Evolutionary conservation across 208 protist genomes (phyloP).

Genomic region (Spironucleus salmonicida): DNA sequence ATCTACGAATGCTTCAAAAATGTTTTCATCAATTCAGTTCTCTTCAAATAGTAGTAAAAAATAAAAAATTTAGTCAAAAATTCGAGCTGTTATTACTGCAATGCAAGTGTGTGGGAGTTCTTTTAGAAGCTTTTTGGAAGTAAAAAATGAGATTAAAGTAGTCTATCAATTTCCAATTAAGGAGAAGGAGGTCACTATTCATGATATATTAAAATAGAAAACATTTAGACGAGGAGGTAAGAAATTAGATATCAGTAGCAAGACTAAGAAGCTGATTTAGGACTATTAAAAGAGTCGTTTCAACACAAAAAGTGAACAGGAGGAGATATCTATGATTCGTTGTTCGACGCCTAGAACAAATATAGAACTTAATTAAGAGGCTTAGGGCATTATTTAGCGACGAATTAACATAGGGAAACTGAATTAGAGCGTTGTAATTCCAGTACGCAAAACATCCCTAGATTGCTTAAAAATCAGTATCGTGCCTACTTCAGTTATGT

Average conservation of each 20-base stretch:
- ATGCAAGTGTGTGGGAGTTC: background rate
- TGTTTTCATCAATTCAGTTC: background rate
- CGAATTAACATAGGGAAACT: background rate
- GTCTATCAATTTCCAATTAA: constrained; percentile 3
- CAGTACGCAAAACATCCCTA: background rate
- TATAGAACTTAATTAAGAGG: background rate
- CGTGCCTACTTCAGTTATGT: background rate
- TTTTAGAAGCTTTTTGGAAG: background rate
- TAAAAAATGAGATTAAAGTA: background rate
- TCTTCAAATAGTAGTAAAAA: no score
- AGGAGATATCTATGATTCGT: background rate
- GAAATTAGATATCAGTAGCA: background rate
- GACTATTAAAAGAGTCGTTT: constrained; percentile 6
- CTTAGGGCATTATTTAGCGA: background rate
- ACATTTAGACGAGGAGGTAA: background rate
- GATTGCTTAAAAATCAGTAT: background rate
- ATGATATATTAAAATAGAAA: background rate
- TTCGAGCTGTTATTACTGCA: background rate
- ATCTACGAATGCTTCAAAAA: background rate
- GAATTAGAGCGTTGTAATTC: background rate
- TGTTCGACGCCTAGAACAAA: background rate
- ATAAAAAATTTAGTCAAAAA: background rate
- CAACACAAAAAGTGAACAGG: background rate
- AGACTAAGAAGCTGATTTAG: background rate
- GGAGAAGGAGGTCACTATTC: background rate